Conservation (phyloP, 805 yeast species). For the Metschnikowia cerradonensis region DNA sequence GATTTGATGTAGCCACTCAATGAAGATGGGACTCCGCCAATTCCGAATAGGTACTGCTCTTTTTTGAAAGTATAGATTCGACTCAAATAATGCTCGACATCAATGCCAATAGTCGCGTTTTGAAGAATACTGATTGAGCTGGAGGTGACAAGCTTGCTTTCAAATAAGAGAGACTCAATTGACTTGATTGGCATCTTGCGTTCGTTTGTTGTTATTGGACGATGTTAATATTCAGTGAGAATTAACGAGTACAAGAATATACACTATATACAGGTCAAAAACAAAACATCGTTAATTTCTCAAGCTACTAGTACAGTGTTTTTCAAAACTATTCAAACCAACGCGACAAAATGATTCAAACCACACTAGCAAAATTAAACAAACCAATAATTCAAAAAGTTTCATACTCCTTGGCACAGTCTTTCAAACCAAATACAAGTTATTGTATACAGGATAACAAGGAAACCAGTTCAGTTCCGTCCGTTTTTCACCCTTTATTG, state of each 20-base stretch:
- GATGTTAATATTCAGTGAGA: background rate
- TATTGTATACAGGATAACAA: too few relatives aligned
- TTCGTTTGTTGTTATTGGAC: background rate
- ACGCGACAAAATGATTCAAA: too few relatives aligned
- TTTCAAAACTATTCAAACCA: background rate
- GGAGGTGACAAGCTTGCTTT: constrained; percentile 57
- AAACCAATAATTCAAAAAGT: too few relatives aligned
- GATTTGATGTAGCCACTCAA: constrained; percentile 52
- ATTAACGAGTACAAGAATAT: background rate
- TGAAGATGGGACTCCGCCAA: constrained; percentile 76
- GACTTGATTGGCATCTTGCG: constrained; percentile 44
- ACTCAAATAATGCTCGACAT: constrained; percentile 73
- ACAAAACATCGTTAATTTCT: background rate
- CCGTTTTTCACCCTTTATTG: too few relatives aligned
- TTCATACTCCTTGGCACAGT: too few relatives aligned
- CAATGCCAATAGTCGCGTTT: constrained; percentile 74
- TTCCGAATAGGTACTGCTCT: constrained; percentile 68
- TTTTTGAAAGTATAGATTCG: constrained; percentile 57
- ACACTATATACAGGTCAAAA: background rate
- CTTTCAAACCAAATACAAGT: too few relatives aligned
- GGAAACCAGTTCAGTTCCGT: too few relatives aligned
- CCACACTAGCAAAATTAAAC: too few relatives aligned
- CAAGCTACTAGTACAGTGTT: background rate
- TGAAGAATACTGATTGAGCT: constrained; percentile 61
- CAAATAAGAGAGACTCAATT: constrained; percentile 65